phyloP scores from a whole-genome alignment of 2,329 filamentous ascomycete genomes.

The Penicillium sp. region DNA sequence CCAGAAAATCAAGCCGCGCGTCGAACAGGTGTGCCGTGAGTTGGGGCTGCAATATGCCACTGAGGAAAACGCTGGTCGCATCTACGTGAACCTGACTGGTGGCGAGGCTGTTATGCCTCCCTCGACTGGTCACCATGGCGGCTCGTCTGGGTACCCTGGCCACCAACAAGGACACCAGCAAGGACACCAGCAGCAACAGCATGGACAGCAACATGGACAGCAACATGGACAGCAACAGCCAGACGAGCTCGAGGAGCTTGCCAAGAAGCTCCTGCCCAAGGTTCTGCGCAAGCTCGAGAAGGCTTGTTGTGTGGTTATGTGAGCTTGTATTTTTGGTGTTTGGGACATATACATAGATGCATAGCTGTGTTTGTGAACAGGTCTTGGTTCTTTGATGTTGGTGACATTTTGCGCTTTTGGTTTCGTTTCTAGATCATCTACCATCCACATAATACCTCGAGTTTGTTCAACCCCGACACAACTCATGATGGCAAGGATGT shows the following conservation, averaged over 20 bases:
- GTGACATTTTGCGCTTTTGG: not conserved
- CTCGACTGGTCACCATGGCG: slow-evolving; percentile 36
- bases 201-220: slow-evolving; percentile 47
- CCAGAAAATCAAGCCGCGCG: slow-evolving; percentile 93
- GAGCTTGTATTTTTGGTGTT: slow-evolving; percentile 19
- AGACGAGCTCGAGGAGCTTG: slow-evolving; percentile 60
- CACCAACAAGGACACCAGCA: slow-evolving; percentile 45
- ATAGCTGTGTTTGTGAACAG: not conserved
- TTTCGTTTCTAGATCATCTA: slow-evolving; percentile 2
- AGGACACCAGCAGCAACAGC: slow-evolving; percentile 45
- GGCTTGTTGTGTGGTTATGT: slow-evolving; percentile 76
- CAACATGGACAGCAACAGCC: too few species aligned
- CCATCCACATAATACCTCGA: not conserved
- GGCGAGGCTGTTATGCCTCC: slow-evolving; percentile 57
- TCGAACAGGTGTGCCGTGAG: slow-evolving; percentile 82
- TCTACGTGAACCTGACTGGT: slow-evolving; percentile 83
- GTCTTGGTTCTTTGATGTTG: not conserved
- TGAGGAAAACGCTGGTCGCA: slow-evolving; percentile 84
- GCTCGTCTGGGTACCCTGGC: slow-evolving; percentile 23
- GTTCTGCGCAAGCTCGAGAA: slow-evolving; percentile 66
- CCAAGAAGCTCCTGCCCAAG: slow-evolving; percentile 61
- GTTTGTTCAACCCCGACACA: slow-evolving; percentile 1
- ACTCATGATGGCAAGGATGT: slow-evolving; percentile 10
- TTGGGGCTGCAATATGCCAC: slow-evolving; percentile 79
- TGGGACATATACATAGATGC: slow-evolving; percentile 5